Evolutionary conservation across 768 basidiomycete genomes (phyloP), one percentile per base, ranked within the genome.

Genomic region (Boletus insuetus): DNA sequence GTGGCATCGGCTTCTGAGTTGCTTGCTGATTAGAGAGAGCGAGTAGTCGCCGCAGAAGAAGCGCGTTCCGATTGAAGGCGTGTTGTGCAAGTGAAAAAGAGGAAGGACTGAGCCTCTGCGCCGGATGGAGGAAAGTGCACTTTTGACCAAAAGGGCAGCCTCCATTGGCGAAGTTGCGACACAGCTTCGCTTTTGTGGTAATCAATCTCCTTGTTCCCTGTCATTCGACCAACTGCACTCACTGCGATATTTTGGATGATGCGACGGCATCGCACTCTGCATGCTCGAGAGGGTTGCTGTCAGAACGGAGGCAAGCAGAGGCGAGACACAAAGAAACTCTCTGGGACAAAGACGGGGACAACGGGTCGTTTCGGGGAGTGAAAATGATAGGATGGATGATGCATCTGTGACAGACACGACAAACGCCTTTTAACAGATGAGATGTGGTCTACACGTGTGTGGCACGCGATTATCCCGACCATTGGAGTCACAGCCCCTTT

Each of bases 61-160:
- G n/a, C 8, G 54, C 44, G 39, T 51, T 62, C 69, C 61, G 67
- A 13, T 52, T 50, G 37, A 61, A 31, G 35, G 55, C 47, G 4
- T 58, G 55, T 49, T 49, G 60, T 29, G 62, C 50, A 22, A 65
- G 60, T 1, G 63, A 53, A 16, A 53, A 60, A 46, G 60, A 45
- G 35, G 58, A 46, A 13, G 60, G 55, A 44, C 57, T 39, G 29
- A 51, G 48, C n/a, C 53, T 48, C 38, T 41, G 38, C 3, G 52
- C 31, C 10, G 71, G 69, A 54, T 77, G 75, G 34, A 75, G 35
- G 64, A 75, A 77, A 35, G 63, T 75, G 64, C 76, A 77, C 35
- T 64, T 65, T 20, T 65, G 59, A 55, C 73, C 76, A 55, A 71
- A 73, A 19, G 70, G 65, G 62, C 75, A 77, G 55, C 61, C 56